Evolutionary conservation across 345 rosid species (phyloP).

Genomic region (Euclidium syriacum): DNA sequence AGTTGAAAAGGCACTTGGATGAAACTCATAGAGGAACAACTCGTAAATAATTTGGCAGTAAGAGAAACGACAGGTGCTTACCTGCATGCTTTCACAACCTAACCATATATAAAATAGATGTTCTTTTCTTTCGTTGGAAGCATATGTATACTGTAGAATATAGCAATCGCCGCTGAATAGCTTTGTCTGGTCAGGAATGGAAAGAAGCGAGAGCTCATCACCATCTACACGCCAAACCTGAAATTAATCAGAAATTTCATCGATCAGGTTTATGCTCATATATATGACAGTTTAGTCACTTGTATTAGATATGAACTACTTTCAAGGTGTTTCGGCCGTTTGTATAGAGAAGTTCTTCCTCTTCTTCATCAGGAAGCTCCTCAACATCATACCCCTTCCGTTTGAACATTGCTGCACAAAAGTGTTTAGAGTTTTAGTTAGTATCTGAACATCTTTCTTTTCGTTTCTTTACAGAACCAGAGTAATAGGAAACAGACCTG

Average conservation of each 20-base stretch:
- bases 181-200: constrained; percentile 59
- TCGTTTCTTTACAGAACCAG: background rate
- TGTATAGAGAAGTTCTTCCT: constrained; percentile 32
- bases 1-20: background rate
- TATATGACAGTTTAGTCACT: constrained; percentile 3
- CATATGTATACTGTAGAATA: constrained; percentile 55
- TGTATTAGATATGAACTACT: constrained; percentile 34
- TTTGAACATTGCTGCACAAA: constrained; percentile 64
- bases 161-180: constrained; percentile 78
- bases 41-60: background rate
- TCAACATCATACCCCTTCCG: constrained; percentile 67
- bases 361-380: constrained; percentile 72
- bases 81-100: constrained; percentile 61
- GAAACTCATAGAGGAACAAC: constrained; percentile 12
- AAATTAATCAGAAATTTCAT: constrained; percentile 7
- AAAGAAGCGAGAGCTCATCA: constrained; percentile 44
- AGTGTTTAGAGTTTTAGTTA: constrained; percentile 12
- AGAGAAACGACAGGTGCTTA: constrained; percentile 20
- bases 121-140: constrained; percentile 49
- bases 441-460: background rate
- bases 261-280: constrained; percentile 8
- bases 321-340: constrained; percentile 56
- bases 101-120: constrained; percentile 65
- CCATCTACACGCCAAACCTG: constrained; percentile 80
- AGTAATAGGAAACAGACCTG: constrained; percentile 44